Evolutionary conservation across 805 yeast genomes (phyloP), one percentile per base, ranked within the genome.

Genomic region (Saccharomycopsis javanensis): DNA sequence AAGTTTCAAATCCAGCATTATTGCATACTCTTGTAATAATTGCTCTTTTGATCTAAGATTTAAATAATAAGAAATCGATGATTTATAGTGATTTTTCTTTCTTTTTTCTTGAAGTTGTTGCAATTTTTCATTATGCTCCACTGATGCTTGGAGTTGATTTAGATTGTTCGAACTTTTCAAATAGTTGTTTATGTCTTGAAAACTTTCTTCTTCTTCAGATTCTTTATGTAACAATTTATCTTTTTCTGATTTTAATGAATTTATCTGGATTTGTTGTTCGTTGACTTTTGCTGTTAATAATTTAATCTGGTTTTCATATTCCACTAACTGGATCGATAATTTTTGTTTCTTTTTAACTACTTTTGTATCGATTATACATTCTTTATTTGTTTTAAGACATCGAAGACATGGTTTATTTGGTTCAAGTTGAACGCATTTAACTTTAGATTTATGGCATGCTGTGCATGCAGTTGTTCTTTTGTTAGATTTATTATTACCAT

Each of bases 401-500:
- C 97, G 75, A 11, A 78, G 71, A 69, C 97, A 90, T 0, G 91
- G 81, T 2, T 64, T 45, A 74, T 68, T 52, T 0, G 72, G 71
- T 65, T 83, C 83, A 1, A 84, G 74, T 0, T 96, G 94, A 6
- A 85, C 81, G 69, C 97, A 90, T 63, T 85, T 82, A 34, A 90
- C 96, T 66, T 90, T 90, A 54, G 88, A 75, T 0, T 86, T 68
- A 64, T 92, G 96, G 66, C 97, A 90, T n/a, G 80, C 73, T 61
- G 78, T 80, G 67, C 88, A 83, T 1, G 87, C 87, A 13, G 79
- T 81, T 0, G 83, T 69, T 53, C 82, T 42, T 20, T 13, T 42
- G 13, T 42, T 42, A 20, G 23, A 5, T n/a, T 42, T 42, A 28
- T 20, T 5, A 20, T 8, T 42, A 10, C 15, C 65, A n/a, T 30